Evolutionary conservation across 495 filamentous ascomycete species (phyloP).

Genomic region (Cercophora samala): DNA sequence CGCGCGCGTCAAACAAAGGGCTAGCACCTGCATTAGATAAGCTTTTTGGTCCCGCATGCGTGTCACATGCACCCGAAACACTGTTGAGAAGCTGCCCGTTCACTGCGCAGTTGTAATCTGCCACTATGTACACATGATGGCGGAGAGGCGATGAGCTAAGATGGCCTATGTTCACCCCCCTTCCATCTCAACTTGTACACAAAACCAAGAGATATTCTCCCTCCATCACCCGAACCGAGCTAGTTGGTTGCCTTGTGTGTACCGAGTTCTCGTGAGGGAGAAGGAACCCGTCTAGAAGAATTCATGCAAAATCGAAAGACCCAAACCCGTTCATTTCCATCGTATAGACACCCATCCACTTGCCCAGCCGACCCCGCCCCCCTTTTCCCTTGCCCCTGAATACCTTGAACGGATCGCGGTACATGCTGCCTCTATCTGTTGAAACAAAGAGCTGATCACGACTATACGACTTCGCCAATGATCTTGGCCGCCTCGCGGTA

Average conservation of each 20-base stretch:
- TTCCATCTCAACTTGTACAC: neutral
- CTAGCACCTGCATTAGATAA: neutral
- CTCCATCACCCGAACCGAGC: neutral
- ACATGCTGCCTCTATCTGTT: too few relatives aligned
- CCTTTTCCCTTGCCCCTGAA: neutral
- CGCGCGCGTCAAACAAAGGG: neutral
- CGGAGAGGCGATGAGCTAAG: neutral
- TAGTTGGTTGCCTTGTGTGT: neutral
- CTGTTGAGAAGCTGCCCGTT: neutral
- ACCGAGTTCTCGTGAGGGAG: neutral
- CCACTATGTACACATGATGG: conserved; percentile 8
- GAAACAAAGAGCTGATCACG: neutral
- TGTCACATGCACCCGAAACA: neutral
- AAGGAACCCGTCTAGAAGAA: conserved; percentile 2
- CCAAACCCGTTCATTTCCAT: neutral
- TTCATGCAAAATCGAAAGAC: conserved; percentile 7
- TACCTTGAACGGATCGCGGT: neutral
- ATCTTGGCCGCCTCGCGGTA: conserved; percentile 98
- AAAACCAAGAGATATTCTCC: neutral
- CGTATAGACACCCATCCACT: neutral
- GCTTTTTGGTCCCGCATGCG: neutral
- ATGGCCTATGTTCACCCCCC: neutral
- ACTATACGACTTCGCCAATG: conserved; percentile 87
- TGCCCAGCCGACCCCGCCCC: neutral
- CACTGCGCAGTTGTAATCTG: neutral